phyloP scores from a whole-genome alignment of 345 rosid species.

The Isatis tinctoria region DNA sequence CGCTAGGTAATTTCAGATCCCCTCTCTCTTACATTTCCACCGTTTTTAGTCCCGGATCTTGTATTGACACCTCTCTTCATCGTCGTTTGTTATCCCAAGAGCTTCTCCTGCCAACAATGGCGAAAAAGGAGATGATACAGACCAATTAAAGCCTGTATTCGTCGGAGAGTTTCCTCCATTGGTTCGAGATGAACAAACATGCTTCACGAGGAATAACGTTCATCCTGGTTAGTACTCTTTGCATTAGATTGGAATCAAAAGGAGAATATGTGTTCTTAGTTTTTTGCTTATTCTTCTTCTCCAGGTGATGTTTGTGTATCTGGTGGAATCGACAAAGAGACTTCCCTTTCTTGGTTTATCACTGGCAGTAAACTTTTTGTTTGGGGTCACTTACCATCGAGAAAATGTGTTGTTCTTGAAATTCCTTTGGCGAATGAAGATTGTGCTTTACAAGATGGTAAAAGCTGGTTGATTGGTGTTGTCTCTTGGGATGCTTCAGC shows the following conservation, averaged over 20 bases:
- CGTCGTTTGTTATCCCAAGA: slow-evolving; percentile 32
- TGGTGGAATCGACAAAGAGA: slow-evolving; percentile 81
- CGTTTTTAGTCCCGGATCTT: too few relatives aligned
- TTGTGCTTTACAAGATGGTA: slow-evolving; percentile 27
- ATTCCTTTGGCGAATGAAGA: slow-evolving; percentile 46
- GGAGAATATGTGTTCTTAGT: slow-evolving; percentile 14
- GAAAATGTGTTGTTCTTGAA: slow-evolving; percentile 55
- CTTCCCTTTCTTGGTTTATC: slow-evolving; percentile 77
- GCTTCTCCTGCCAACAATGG: slow-evolving; percentile 44
- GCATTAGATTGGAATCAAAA: neutral
- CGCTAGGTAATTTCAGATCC: slow-evolving; percentile 49
- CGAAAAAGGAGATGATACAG: slow-evolving; percentile 45
- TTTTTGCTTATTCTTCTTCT: slow-evolving; percentile 12
- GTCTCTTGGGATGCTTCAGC: slow-evolving; percentile 59
- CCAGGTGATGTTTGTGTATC: slow-evolving; percentile 51
- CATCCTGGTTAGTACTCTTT: slow-evolving; percentile 51
- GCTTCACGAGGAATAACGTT: slow-evolving; percentile 37
- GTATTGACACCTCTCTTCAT: slow-evolving; percentile 8
- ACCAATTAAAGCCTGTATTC: slow-evolving; percentile 77
- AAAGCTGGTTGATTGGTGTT: slow-evolving; percentile 61
- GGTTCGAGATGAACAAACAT: slow-evolving; percentile 66
- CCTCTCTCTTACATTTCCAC: neutral
- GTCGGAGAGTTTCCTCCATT: slow-evolving; percentile 80
- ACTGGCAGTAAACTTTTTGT: slow-evolving; percentile 61
- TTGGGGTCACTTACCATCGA: slow-evolving; percentile 62